Evolutionary conservation across 257 asterid genomes (phyloP).

Genomic region (Paraleonurus japonicus): DNA sequence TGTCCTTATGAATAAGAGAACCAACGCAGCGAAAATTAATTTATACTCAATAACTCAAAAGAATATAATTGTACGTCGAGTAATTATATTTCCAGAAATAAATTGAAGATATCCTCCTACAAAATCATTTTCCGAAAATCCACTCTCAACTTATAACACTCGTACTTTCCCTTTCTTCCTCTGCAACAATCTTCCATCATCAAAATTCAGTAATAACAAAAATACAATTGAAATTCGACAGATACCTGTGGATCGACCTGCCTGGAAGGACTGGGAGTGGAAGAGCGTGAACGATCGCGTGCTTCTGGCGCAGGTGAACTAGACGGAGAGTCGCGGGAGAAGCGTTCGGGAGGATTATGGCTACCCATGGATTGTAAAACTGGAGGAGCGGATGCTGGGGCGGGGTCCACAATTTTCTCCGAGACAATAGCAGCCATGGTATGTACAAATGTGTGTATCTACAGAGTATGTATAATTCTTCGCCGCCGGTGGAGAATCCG

Average conservation of each 20-base stretch:
- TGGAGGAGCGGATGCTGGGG: conserved; percentile 46
- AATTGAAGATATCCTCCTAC: conserved; percentile 7
- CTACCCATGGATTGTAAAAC: conserved; percentile 47
- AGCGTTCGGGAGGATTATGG: conserved; percentile 36
- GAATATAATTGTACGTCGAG: not conserved
- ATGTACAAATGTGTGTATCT: not conserved
- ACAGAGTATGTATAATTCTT: not conserved
- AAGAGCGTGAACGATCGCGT: conserved; percentile 43
- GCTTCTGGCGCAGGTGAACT: conserved; percentile 33
- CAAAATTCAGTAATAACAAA: not conserved
- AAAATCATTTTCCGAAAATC: not conserved
- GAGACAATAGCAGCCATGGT: conserved; percentile 60
- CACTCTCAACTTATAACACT: not conserved
- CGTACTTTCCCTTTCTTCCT: not conserved
- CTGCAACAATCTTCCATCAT: conserved; percentile 6
- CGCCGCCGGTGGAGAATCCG: conserved; percentile 21
- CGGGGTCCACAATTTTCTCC: conserved; percentile 51
- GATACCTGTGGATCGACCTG: conserved; percentile 58
- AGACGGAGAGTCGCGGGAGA: conserved; percentile 39
- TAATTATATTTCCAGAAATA: not conserved
- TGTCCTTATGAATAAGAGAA: not conserved
- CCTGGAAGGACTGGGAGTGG: conserved; percentile 47
- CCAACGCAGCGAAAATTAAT: not conserved
- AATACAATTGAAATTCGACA: not conserved
- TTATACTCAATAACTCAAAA: not conserved